phyloP scores from a whole-genome alignment of 805 yeast genomes.

The Starmerella vaccinii region DNA sequence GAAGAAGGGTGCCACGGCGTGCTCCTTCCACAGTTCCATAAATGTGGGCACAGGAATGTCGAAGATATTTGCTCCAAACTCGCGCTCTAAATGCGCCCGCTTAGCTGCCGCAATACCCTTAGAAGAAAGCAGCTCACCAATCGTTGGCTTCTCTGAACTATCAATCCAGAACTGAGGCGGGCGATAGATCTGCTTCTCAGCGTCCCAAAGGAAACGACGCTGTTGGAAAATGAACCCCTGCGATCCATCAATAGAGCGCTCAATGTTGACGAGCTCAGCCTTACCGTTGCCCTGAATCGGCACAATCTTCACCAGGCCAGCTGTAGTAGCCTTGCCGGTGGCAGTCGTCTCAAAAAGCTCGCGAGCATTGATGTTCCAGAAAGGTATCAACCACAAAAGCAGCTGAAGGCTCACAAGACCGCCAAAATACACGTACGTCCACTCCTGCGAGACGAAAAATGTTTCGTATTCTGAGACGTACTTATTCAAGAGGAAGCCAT shows the following conservation, averaged over 20 bases:
- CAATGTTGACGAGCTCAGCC: constrained; percentile 63
- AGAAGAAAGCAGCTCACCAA: constrained; percentile 46
- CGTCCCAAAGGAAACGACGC: constrained; percentile 71
- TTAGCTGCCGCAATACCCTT: constrained; percentile 40
- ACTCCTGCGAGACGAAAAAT: constrained; percentile 80
- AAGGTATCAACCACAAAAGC: constrained; percentile 79
- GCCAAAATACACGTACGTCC: constrained; percentile 87
- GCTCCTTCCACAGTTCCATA: constrained; percentile 83
- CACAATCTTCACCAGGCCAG: constrained; percentile 60
- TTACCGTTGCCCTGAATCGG: constrained; percentile 83
- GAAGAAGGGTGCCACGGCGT: constrained; percentile 95
- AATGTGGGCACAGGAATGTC: constrained; percentile 95
- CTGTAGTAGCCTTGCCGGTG: constrained; percentile 47
- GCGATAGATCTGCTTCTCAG: constrained; percentile 44
- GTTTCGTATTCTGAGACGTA: constrained; percentile 62
- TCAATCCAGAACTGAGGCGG: constrained; percentile 70
- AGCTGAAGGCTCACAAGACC: constrained; percentile 62
- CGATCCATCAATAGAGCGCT: constrained; percentile 46
- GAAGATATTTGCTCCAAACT: constrained; percentile 76
- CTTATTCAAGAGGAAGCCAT: constrained; percentile 60
- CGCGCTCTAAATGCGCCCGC: constrained; percentile 33
- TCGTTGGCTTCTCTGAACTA: constrained; percentile 43
- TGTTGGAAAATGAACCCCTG: constrained; percentile 77
- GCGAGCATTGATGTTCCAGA: constrained; percentile 72
- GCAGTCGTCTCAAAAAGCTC: constrained; percentile 56